A percentile compares a stretch with the other conserved stretches of the same genome.
Evolutionary conservation across 768 basidiomycete genomes (phyloP).

Genomic region (Leccinum incarnatum): DNA sequence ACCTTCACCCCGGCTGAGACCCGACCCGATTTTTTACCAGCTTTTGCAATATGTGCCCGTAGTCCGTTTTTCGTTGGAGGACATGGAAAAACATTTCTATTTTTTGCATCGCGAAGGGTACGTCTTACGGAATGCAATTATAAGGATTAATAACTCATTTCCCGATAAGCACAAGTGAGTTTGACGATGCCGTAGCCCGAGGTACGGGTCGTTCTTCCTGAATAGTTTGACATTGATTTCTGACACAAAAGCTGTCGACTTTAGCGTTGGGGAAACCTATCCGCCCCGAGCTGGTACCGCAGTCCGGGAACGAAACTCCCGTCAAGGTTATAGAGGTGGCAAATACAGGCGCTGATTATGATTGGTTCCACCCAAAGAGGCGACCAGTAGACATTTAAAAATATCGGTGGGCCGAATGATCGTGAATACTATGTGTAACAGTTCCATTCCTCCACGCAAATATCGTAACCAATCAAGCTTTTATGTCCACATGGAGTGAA

Average conservation of each 20-base stretch:
- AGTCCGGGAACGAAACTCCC: not conserved
- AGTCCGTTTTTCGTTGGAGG: constrained; percentile 15
- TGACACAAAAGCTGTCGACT: constrained; percentile 7
- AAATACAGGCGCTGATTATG: constrained; percentile 1
- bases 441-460: constrained; percentile 5
- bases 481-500: constrained; percentile 7
- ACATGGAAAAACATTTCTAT: constrained; percentile 27
- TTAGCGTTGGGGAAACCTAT: constrained; percentile 19
- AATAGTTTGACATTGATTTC: not conserved
- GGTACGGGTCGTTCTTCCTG: constrained; percentile 15
- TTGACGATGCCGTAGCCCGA: constrained; percentile 16
- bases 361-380: constrained; percentile 22
- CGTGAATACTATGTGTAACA: not conserved
- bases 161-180: constrained; percentile 21
- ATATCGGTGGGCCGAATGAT: constrained; percentile 5
- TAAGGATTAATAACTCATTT: constrained; percentile 3
- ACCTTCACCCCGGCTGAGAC: not conserved
- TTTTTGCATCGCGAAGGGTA: constrained; percentile 23
- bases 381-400: constrained; percentile 2
- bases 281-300: constrained; percentile 22
- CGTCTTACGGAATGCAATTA: constrained; percentile 4
- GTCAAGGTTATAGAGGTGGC: constrained; percentile 13
- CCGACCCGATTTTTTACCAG: constrained; percentile 10
- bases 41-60: constrained; percentile 16
- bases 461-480: not conserved